Base-by-base conservation (phyloP, 2,329 filamentous ascomycete species). In the Tympanopsis confertula region DNA sequence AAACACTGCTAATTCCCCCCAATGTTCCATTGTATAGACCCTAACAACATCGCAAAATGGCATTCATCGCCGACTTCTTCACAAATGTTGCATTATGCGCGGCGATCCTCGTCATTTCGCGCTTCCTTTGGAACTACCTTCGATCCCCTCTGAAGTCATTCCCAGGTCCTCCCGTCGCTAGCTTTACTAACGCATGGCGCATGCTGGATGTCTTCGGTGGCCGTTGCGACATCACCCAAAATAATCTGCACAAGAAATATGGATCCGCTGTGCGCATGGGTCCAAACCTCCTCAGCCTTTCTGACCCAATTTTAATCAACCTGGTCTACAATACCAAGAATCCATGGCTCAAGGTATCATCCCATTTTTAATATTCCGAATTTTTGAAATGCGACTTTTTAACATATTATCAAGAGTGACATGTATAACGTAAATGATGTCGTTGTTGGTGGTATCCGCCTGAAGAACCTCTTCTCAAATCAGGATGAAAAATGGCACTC, bases 251-350 rank as follows among this genome's bases (percentile, higher is more conserved):
- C 38, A 44, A 51, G 5, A 51, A 54, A 41, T 56, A 63, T 41
- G 61, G 62, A 0, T 58, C 60, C 0, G 52, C 61, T 7, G 58
- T 66, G 3, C 58, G 58, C 5, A 54, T 63, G n/a, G 59, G 52
- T 1, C 62, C 62, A 3, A 59, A 59, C 28, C 41, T 57, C 2
- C 42, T 64, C 2, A 55, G 57, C 28, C 43, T 65, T 4, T 55
- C 61, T 37, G 46, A 53, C 0, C 59, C 61, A 1, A 53, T 56
- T 19, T 39, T 63, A 38, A 50, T 57, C 41, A 56, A 56, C 36
- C 51, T 50, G 1, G 44, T 63, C 5, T 65, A 62, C 29, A 53
- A 44, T 28, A 54, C 48, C 19, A 51, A 57, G 13, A 47, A 45
- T 1, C 48, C 56, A 36, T 60, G 44, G 52, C 42, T 42, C n/a